Conservation (phyloP, 169 alveolate species). For the Eimeria necatrix region DNA sequence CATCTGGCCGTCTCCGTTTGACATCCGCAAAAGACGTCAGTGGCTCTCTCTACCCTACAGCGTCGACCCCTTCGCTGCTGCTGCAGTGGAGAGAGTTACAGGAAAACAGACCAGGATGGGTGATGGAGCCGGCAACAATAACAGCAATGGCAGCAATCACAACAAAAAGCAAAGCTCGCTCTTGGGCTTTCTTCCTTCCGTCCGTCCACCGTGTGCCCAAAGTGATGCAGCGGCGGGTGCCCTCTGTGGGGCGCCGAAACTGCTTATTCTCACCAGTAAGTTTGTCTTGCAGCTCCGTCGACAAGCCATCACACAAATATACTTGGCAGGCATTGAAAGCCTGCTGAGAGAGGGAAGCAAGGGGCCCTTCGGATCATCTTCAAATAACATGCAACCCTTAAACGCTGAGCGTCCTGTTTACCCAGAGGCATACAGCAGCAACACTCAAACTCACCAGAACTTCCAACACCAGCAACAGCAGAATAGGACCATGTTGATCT, state of each 20-base stretch:
- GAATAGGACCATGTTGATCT: background rate
- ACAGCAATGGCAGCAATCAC: background rate
- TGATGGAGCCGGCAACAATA: background rate
- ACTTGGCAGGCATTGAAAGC: background rate
- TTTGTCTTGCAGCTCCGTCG: background rate
- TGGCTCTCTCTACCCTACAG: constrained; percentile 37
- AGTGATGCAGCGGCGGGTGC: constrained; percentile 50
- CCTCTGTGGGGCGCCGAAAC: constrained; percentile 48
- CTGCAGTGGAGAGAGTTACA: background rate
- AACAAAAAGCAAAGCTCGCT: background rate
- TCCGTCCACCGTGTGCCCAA: constrained; percentile 20
- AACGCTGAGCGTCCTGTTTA: background rate
- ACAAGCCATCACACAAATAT: constrained; percentile 3
- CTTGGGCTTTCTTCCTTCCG: background rate
- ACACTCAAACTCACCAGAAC: background rate
- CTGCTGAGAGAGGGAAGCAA: background rate
- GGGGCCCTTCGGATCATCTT: background rate
- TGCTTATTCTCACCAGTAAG: background rate
- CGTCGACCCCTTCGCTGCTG: background rate
- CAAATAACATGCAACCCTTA: background rate
- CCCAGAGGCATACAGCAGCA: constrained; percentile 1
- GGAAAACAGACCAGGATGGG: background rate
- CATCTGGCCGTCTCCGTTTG: constrained; percentile 31
- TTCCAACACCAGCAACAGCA: constrained; percentile 46
- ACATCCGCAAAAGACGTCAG: background rate